These are phyloP conservation scores for Cladorrhinum sp. DNA, from an alignment of 2,329 filamentous ascomycete species.

Conservation along the genomic window DNA sequence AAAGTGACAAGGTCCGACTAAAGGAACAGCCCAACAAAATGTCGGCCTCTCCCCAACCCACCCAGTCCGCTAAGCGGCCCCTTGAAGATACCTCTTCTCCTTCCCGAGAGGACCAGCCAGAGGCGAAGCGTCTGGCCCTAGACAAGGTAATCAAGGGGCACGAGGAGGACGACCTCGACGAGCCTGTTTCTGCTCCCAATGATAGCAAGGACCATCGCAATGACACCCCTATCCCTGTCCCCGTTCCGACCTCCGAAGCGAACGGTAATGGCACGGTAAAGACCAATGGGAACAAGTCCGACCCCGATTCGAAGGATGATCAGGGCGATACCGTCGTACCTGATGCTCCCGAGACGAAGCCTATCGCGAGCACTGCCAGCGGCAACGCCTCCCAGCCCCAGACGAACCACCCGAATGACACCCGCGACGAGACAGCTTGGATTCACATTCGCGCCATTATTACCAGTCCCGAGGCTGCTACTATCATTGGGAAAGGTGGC, in stretches of 20 bases:
- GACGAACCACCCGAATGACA: slow-evolving; percentile 46
- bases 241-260: slow-evolving; percentile 42
- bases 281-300: slow-evolving; percentile 49
- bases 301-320: slow-evolving; percentile 50
- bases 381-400: slow-evolving; percentile 41
- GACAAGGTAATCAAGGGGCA: slow-evolving; percentile 82
- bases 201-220: not conserved
- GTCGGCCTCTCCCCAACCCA: slow-evolving; percentile 69
- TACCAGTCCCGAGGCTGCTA: slow-evolving; percentile 94
- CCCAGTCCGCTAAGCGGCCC: slow-evolving; percentile 81
- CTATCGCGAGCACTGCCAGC: slow-evolving; percentile 39
- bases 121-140: slow-evolving; percentile 92
- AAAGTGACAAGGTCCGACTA: slow-evolving; percentile 26
- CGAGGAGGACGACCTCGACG: slow-evolving; percentile 46
- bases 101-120: slow-evolving; percentile 88
- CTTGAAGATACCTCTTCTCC: slow-evolving; percentile 96
- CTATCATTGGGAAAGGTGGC: slow-evolving; percentile 96
- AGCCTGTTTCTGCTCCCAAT: slow-evolving; percentile 39
- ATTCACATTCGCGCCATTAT: slow-evolving; percentile 97
- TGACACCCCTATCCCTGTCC: slow-evolving; percentile 27
- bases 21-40: slow-evolving; percentile 47
- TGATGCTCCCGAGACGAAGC: slow-evolving; percentile 58
- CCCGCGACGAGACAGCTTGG: slow-evolving; percentile 91
- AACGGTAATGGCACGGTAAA: slow-evolving; percentile 51
- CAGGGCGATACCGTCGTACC: slow-evolving; percentile 69